Conservation (phyloP, 2,329 filamentous ascomycete genomes). For the Microdochium bolleyi region DNA sequence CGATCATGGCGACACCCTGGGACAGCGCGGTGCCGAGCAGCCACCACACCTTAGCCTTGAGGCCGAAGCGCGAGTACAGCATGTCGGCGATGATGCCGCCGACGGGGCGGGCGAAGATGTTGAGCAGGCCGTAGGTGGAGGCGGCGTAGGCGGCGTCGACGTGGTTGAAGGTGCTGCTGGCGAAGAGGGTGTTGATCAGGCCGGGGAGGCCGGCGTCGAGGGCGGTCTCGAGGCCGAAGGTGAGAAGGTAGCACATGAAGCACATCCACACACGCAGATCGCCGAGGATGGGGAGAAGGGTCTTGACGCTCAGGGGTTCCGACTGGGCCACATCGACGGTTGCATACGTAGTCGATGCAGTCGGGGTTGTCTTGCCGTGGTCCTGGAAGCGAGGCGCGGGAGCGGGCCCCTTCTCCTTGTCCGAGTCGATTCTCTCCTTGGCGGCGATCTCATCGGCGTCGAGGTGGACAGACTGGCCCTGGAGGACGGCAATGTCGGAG, state of each 20-base stretch:
- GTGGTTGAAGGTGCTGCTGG: constrained; percentile 51
- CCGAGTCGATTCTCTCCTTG: neutral
- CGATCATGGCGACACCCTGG: neutral
- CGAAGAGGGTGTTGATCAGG: constrained; percentile 48
- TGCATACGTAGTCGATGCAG: neutral
- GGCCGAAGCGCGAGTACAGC: constrained; percentile 29
- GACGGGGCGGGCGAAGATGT: constrained; percentile 57
- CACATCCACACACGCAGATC: constrained; percentile 45
- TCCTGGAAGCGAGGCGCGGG: neutral
- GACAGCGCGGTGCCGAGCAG: constrained; percentile 27
- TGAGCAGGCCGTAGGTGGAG: constrained; percentile 69
- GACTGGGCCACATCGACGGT: constrained; percentile 7
- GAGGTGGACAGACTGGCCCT: neutral
- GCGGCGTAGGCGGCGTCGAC: constrained; percentile 58
- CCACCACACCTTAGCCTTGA: constrained; percentile 47
- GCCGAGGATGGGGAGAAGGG: constrained; percentile 13
- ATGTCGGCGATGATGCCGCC: constrained; percentile 51
- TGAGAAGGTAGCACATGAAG: constrained; percentile 49
- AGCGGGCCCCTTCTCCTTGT: neutral
- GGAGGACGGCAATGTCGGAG: neutral
- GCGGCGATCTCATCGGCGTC: neutral
- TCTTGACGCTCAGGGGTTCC: constrained; percentile 32
- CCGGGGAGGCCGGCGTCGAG: neutral
- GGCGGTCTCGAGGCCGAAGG: constrained; percentile 55
- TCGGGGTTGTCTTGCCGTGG: neutral